Percentiles rank a stretch among this genome's conserved stretches.
phyloP scores from a whole-genome alignment of 202 grass and related monocot species.

The Schoenoplectus tabernaemontani region DNA sequence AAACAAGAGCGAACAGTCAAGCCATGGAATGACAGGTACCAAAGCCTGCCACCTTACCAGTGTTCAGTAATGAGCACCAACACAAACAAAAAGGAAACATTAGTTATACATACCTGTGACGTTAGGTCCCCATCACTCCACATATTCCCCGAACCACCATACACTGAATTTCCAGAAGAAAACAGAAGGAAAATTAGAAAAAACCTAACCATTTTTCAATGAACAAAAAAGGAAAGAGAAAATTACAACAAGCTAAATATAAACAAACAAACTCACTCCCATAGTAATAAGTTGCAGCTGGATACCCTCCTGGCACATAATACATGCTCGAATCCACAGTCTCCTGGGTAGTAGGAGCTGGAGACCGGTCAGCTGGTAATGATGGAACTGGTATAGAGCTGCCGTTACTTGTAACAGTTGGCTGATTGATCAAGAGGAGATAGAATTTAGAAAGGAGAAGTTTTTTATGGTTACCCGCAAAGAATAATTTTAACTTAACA shows the following conservation, averaged over 20 bases:
- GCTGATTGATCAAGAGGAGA: constrained; percentile 7
- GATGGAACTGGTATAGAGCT: constrained; percentile 2
- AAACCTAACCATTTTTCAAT: not conserved
- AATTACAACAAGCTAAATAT: not conserved
- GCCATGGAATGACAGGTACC: not conserved
- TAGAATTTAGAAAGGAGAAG: not conserved
- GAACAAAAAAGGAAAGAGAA: not conserved
- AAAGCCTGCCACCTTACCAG: not conserved
- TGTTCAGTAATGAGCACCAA: not conserved
- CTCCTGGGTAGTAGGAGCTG: constrained; percentile 35
- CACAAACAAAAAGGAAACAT: not conserved
- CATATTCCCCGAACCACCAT: constrained; percentile 19
- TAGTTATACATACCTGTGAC: not conserved
- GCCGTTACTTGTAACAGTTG: constrained; percentile 15
- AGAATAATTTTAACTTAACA: not conserved
- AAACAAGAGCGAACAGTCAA: not conserved
- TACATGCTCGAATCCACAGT: constrained; percentile 36
- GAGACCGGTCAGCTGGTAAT: constrained; percentile 26
- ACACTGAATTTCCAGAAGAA: constrained; percentile 30
- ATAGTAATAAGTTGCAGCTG: constrained; percentile 43
- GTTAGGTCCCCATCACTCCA: not conserved
- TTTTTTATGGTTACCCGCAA: not conserved
- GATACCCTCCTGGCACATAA: constrained; percentile 35
- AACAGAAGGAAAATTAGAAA: constrained; percentile 23
- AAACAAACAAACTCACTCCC: constrained; percentile 33